These are phyloP conservation scores for Nannochloropsis gaditana DNA, from an alignment of 108 stramenopile species.

Conservation along the genomic window DNA sequence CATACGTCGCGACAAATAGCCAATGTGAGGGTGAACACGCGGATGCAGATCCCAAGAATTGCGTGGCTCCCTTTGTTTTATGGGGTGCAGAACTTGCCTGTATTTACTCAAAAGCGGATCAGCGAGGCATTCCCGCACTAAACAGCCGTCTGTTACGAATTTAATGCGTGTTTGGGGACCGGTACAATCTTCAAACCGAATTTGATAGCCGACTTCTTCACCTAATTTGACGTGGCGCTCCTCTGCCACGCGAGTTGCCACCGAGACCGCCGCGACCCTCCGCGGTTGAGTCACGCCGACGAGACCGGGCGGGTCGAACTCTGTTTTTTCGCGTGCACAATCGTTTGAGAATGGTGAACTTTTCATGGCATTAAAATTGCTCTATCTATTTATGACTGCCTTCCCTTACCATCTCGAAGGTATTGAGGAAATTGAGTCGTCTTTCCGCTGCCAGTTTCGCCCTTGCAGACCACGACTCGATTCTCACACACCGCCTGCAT, in stretches of 20 bases:
- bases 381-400: neutral
- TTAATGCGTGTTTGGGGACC: conserved; percentile 71
- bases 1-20: too few relatives aligned
- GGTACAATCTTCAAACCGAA: conserved; percentile 60
- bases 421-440: conserved; percentile 56
- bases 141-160: conserved; percentile 98
- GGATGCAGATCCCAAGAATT: too few relatives aligned
- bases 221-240: conserved; percentile 60
- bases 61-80: too few relatives aligned
- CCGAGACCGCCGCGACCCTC: conserved; percentile 87
- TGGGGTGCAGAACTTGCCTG: neutral
- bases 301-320: neutral
- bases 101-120: conserved; percentile 48
- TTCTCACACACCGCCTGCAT: conserved; percentile 33
- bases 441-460: conserved; percentile 55
- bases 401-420: conserved; percentile 30
- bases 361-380: neutral
- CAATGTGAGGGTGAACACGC: too few relatives aligned
- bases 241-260: conserved; percentile 80
- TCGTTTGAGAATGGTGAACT: neutral
- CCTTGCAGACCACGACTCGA: conserved; percentile 53
- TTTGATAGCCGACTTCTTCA: conserved; percentile 48
- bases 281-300: conserved; percentile 82
- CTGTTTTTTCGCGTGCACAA: neutral
- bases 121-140: conserved; percentile 75